Evolutionary conservation across 495 filamentous ascomycete genomes (phyloP).

Genomic region (Lasiosphaeria miniovina): DNA sequence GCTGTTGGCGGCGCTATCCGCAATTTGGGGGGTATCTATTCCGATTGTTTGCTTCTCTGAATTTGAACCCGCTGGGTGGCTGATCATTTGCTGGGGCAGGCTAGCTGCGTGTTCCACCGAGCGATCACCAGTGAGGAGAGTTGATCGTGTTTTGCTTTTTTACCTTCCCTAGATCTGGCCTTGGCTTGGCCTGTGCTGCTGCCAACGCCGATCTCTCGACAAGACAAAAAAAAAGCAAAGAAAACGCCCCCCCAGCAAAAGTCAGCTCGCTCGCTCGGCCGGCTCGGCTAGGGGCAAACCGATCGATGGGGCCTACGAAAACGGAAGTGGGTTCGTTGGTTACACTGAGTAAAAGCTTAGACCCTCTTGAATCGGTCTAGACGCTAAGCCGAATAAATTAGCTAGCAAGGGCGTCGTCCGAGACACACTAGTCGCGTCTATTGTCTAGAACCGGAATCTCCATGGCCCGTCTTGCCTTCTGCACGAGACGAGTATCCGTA

Average conservation of each 20-base stretch:
- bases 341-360: no score
- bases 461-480: background rate
- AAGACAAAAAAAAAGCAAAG: slow-evolving; percentile 4
- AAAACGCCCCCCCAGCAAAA: background rate
- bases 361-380: background rate
- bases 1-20: background rate
- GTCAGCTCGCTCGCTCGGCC: no score
- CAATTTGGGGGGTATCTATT: no score
- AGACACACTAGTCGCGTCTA: background rate
- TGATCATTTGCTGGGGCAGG: background rate
- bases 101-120: background rate
- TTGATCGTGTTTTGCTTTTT: background rate
- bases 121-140: background rate
- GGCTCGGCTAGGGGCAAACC: no score
- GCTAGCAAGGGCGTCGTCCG: background rate
- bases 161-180: background rate
- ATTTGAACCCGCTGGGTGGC: background rate
- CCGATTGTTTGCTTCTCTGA: no score
- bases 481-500: background rate
- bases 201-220: background rate
- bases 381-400: background rate
- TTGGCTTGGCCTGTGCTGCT: no score
- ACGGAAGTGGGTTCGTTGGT: no score
- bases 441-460: slow-evolving; percentile 1
- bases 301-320: no score